phyloP scores from a whole-genome alignment of 768 basidiomycete genomes.

The Omphalotus guepiniiformis region DNA sequence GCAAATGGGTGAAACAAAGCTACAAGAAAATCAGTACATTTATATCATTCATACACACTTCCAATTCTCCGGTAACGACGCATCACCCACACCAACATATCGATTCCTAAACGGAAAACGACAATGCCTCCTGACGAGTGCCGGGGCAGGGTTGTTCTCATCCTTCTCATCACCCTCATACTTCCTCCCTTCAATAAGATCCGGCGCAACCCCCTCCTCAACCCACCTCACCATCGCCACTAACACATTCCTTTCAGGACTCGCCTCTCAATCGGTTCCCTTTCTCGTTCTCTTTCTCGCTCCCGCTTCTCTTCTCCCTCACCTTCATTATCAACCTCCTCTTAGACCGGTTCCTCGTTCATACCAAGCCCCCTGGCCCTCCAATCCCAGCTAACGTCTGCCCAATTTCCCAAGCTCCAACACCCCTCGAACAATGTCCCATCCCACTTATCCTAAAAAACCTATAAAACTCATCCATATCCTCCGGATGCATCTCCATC shows the following conservation, averaged over 20 bases:
- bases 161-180: slow-evolving; percentile 1
- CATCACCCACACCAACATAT: neutral
- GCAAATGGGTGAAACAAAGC: too few species aligned
- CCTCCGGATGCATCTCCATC: slow-evolving; percentile 10
- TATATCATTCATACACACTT: slow-evolving; percentile 1
- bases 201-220: slow-evolving; percentile 7
- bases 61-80: slow-evolving; percentile 2
- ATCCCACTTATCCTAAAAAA: slow-evolving; percentile 20
- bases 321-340: too few species aligned
- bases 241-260: slow-evolving; percentile 4
- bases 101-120: slow-evolving; percentile 2
- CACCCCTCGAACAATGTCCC: slow-evolving; percentile 17
- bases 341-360: neutral
- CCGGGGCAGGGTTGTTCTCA: too few species aligned
- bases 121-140: slow-evolving; percentile 4
- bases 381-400: slow-evolving; percentile 1
- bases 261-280: too few species aligned
- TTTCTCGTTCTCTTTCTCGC: too few species aligned
- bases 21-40: too few species aligned
- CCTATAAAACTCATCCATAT: slow-evolving; percentile 19
- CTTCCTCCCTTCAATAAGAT: slow-evolving; percentile 1
- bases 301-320: too few species aligned
- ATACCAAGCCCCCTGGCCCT: neutral
- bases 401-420: slow-evolving; percentile 15
- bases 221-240: slow-evolving; percentile 9